Base-by-base conservation (phyloP, 1,284 basidiomycete genomes). In the Mycosarcoma maydis region DNA sequence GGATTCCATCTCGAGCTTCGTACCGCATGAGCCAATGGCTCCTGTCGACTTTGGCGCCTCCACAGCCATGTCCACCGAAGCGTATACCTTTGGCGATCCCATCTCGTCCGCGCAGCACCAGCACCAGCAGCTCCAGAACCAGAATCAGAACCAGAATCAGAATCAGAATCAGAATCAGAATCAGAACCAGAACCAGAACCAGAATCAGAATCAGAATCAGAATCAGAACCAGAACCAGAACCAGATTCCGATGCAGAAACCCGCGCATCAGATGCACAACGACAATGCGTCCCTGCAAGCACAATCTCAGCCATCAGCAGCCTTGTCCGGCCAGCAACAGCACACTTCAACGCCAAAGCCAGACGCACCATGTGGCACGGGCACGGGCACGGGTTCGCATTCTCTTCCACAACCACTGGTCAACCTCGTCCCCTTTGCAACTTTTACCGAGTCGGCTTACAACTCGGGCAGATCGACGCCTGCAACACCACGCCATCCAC, bases 1-100 rank as follows among this genome's bases (percentile, higher is more conserved):
- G 66, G 66, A 70, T 24, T 70, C 66, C 20, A 70, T 64, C 45
- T 64, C 66, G 16, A 65, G 46, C 32, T 65, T 70, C 23, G 56
- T 70, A 6, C 66, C 59, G 14, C 66, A 70, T 39, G 65, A 68
- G 29, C 39, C 54, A 6, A 61, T 68, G 41, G 42, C 44, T 0
- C 37, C 58, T 1, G 23, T 51, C 27, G 49, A 51, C 23, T 51
- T 42, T 29, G 32, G 8, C 4, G 32, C 36, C 41, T 48, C 54
- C 29, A 26, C 27, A 3, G 26, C 22, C 32, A 27, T 57, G 20
- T n/a, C 57, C 13, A 38, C 17, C 33, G 58, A 68, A 17, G 43
- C 27, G 7, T 68, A 58, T 32, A 27, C 22, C 0, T 61, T 68
- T 19, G 45, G 38, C 9, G 49, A 68, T 33, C 49, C 50, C 2